A percentile compares a stretch with the other conserved stretches of the same genome.
phyloP scores from a whole-genome alignment of 2,329 filamentous ascomycete genomes.

The Fusarium nodosum region DNA sequence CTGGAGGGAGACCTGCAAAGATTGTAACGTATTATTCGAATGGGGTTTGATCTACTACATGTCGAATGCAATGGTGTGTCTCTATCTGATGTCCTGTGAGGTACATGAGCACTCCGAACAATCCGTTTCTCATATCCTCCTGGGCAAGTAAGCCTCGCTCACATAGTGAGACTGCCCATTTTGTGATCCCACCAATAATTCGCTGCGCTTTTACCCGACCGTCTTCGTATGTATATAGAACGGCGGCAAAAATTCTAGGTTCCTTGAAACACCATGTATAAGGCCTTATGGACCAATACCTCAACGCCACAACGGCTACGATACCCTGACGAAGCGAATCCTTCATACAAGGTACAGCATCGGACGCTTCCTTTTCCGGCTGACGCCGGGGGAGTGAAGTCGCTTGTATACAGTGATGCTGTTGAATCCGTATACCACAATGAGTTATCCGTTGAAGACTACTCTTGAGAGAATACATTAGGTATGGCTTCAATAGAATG shows the following conservation, averaged over 20 bases:
- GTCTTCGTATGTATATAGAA: neutral
- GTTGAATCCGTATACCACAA: too few species aligned
- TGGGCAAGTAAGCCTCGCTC: neutral
- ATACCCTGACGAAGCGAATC: neutral
- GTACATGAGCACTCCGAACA: neutral
- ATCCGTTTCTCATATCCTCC: neutral
- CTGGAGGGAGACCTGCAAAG: neutral
- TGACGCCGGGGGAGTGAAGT: neutral
- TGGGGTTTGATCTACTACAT: neutral
- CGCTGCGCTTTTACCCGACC: too few species aligned
- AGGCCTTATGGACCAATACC: neutral
- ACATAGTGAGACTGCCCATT: too few species aligned
- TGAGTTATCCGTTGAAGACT: neutral
- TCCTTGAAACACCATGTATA: neutral
- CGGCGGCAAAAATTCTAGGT: neutral
- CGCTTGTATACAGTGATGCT: too few species aligned
- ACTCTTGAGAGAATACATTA: too few species aligned
- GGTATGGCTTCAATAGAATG: neutral
- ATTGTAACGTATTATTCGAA: neutral
- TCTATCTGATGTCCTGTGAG: neutral
- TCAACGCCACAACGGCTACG: neutral
- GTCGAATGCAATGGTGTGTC: neutral
- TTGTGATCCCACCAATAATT: neutral
- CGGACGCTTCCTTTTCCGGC: neutral
- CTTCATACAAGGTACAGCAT: neutral